Evolutionary conservation across 345 rosid species (phyloP).

Genomic region (Carallia brachiata): DNA sequence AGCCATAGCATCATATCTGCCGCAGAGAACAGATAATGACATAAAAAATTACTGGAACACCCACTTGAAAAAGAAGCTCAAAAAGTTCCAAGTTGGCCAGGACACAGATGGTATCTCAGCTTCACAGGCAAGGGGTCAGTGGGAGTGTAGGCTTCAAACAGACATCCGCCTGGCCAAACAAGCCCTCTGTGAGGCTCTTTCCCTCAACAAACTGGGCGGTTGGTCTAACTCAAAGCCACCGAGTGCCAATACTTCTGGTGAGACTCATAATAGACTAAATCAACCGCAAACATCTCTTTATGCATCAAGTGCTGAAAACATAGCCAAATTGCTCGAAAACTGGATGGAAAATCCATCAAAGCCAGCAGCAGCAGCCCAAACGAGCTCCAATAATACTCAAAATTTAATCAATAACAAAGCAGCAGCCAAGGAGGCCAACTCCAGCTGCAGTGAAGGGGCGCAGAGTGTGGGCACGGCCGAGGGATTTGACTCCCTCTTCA

Average conservation of each 20-base stretch:
- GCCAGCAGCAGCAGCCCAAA: slow-evolving; percentile 7
- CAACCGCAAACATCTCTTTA: slow-evolving; percentile 30
- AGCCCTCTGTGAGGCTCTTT: slow-evolving; percentile 75
- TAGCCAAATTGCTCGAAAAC: slow-evolving; percentile 61
- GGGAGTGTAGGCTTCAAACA: slow-evolving; percentile 87
- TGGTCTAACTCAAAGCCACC: slow-evolving; percentile 18
- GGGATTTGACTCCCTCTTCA: slow-evolving; percentile 42
- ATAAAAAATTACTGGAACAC: slow-evolving; percentile 95
- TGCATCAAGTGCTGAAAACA: slow-evolving; percentile 67
- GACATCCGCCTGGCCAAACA: slow-evolving; percentile 80
- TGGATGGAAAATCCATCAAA: slow-evolving; percentile 46
- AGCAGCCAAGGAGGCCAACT: slow-evolving; percentile 17
- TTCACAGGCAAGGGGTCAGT: slow-evolving; percentile 54
- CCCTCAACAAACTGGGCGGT: slow-evolving; percentile 44
- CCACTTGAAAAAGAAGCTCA: slow-evolving; percentile 77
- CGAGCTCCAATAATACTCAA: slow-evolving; percentile 24
- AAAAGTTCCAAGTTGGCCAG: slow-evolving; percentile 44
- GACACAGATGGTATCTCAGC: slow-evolving; percentile 37
- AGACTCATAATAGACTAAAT: neutral
- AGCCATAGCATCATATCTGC: slow-evolving; percentile 95
- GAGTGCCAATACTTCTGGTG: neutral
- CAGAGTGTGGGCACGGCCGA: slow-evolving; percentile 18
- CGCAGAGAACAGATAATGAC: slow-evolving; percentile 90
- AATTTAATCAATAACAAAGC: slow-evolving; percentile 15
- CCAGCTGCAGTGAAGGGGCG: slow-evolving; percentile 30